Evolutionary conservation across 2,329 filamentous ascomycete genomes (phyloP).

Genomic region (Colletotrichum sp.): DNA sequence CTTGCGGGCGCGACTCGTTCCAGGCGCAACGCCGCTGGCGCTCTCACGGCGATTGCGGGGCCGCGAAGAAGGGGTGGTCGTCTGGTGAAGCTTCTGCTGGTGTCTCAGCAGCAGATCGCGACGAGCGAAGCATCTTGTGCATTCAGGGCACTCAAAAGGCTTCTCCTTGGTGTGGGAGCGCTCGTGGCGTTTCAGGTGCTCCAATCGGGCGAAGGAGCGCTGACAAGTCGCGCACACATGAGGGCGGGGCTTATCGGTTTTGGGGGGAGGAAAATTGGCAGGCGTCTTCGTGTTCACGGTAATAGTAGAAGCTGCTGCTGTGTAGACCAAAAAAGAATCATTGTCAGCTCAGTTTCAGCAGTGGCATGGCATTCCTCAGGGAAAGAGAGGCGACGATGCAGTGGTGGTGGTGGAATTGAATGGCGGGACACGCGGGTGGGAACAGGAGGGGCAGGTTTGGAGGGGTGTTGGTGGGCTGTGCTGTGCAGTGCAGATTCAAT

Average conservation of each 20-base stretch:
- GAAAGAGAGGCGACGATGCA: background rate
- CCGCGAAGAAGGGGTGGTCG: constrained; percentile 83
- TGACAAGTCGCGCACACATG: constrained; percentile 92
- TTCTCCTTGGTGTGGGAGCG: constrained; percentile 99
- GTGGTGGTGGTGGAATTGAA: constrained; percentile 14
- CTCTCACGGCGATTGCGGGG: constrained; percentile 91
- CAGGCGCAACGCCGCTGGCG: constrained; percentile 69
- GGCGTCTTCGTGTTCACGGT: constrained; percentile 53
- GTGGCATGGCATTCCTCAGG: background rate
- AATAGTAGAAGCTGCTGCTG: constrained; percentile 49
- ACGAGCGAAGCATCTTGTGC: constrained; percentile 90
- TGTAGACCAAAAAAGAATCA: background rate
- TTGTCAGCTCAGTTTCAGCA: constrained; percentile 31
- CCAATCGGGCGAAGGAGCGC: constrained; percentile 90
- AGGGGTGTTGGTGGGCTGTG: constrained; percentile 20
- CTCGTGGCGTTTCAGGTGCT: constrained; percentile 97
- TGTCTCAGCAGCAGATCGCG: constrained; percentile 91
- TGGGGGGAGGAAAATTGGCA: constrained; percentile 75
- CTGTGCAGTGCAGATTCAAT: constrained; percentile 3
- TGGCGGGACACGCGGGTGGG: constrained; percentile 12
- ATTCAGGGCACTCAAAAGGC: constrained; percentile 96
- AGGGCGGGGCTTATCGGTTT: constrained; percentile 96
- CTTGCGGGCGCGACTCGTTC: constrained; percentile 81
- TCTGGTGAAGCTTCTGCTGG: constrained; percentile 98
- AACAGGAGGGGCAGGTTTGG: constrained; percentile 33